These are phyloP conservation scores for Camellia oleifera DNA, from an alignment of 179 eudicot genomes.

Conservation along the genomic window DNA sequence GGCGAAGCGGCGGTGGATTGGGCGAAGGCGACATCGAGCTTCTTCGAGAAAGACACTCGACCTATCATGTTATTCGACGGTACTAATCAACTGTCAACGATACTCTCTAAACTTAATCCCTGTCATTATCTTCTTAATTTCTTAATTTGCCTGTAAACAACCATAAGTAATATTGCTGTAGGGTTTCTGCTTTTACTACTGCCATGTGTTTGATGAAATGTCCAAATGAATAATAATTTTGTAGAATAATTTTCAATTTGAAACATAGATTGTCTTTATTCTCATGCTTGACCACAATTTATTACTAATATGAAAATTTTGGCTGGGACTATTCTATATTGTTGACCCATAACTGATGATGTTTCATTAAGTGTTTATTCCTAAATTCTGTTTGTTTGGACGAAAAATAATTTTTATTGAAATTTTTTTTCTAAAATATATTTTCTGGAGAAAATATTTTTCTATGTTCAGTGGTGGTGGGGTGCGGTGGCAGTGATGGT, in stretches of 20 bases:
- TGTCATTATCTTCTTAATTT: background rate
- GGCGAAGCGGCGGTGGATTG: constrained; percentile 40
- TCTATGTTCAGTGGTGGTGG: too few relatives aligned
- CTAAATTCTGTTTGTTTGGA: too few relatives aligned
- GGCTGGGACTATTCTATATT: background rate
- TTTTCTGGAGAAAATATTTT: too few relatives aligned
- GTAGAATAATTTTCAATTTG: background rate
- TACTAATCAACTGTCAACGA: constrained; percentile 12
- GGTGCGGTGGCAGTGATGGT: too few relatives aligned
- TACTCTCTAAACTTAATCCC: background rate
- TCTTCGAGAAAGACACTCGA: constrained; percentile 70
- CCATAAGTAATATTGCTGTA: background rate
- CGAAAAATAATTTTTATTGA: too few relatives aligned
- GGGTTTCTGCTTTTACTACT: background rate
- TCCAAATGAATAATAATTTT: background rate
- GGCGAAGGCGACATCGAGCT: constrained; percentile 54
- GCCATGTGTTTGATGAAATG: background rate
- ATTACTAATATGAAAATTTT: too few relatives aligned
- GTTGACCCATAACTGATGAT: background rate
- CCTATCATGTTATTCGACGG: constrained; percentile 98
- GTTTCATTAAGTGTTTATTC: background rate
- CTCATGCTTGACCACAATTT: too few relatives aligned
- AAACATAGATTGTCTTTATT: background rate
- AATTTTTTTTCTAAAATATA: too few relatives aligned
- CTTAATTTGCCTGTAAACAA: background rate